Evolutionary conservation across 768 basidiomycete species (phyloP).

Genomic region (Rhodotorula diobovata): DNA sequence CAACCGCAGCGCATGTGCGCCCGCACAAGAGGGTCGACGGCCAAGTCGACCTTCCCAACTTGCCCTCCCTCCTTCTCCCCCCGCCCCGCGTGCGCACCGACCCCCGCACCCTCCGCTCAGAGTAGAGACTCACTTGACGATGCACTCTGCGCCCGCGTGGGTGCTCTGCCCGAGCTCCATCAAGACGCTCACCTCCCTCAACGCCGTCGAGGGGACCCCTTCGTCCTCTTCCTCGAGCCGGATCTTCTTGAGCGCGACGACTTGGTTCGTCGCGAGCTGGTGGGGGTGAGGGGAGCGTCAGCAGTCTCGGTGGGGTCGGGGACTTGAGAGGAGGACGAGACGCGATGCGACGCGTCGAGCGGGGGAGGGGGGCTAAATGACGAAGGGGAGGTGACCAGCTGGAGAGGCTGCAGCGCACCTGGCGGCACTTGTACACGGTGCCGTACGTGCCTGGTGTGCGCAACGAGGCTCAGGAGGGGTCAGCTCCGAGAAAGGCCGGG

Average conservation of each 20-base stretch:
- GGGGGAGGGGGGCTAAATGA: background rate
- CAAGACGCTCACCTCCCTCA: conserved; percentile 91
- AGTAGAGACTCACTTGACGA: conserved; percentile 63
- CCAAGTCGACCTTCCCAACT: background rate
- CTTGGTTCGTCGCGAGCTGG: conserved; percentile 45
- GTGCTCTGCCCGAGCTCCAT: conserved; percentile 89
- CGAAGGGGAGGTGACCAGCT: background rate
- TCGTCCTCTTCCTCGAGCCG: conserved; percentile 97
- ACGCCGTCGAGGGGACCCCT: conserved; percentile 95
- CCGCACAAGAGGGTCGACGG: too few species aligned
- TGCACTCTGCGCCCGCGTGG: conserved; percentile 50
- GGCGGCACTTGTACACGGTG: conserved; percentile 93
- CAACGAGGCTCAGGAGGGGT: too few species aligned
- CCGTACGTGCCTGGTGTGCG: conserved; percentile 76
- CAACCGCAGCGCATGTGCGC: too few species aligned
- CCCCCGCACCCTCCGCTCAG: background rate
- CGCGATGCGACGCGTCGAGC: background rate
- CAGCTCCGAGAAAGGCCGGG: too few species aligned
- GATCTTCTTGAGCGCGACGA: conserved; percentile 98
- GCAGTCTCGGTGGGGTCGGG: background rate
- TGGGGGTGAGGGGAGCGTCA: background rate
- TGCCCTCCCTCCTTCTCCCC: background rate
- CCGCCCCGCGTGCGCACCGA: too few species aligned
- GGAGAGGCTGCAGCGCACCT: conserved; percentile 46
- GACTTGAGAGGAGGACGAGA: background rate